Evolutionary conservation across 352 stramenopile species (phyloP), one percentile per base, ranked within the genome.

Genomic region (Thraustotheca clavata): DNA sequence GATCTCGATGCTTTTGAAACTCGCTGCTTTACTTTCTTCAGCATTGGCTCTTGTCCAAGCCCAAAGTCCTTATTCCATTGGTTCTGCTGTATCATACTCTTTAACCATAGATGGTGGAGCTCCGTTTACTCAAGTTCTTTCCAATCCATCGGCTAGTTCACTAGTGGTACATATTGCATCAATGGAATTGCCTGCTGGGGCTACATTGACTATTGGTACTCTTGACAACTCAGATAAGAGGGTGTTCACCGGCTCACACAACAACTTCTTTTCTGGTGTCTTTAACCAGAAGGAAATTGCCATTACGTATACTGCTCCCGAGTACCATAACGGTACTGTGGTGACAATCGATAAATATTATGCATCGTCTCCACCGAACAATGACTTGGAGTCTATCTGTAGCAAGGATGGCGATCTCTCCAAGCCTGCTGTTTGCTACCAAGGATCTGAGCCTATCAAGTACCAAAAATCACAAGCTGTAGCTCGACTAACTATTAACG

Each of bases 341-440:
- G 43, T 62, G 29, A 20, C 11, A 14, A 14, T 62, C 36, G 55
- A 62, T 27, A 11, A 41, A 11, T 65, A 57, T 39, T 29, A 29
- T 14, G 33, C 57, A 31, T 16, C 24, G 29, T 1, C 26, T 38
- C 18, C 7, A n/a, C 50, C 34, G 34, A 14, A 48, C 16, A n/a
- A n/a, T n/a, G 31, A 54, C 31, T 9, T 54, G 32, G 41, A 65
- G 20, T n/a, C 47, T 24, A 34, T 88, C 12, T 76, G 77, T 11
- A 41, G 24, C 29, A 72, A 24, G 1, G 76, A 79, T 36, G 79
- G 87, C 60, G n/a, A n/a, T n/a, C n/a, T n/a, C n/a, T 73, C 81
- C 40, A 80, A 79, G 67, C 71, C 81, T 48, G 73, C 79, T 5
- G 46, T 79, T 14, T 90, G 81, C 62, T 87, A 76, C 67, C 80